phyloP scores from a whole-genome alignment of 225 moss, liverwort and hornwort species.

The Ulota crispa region DNA sequence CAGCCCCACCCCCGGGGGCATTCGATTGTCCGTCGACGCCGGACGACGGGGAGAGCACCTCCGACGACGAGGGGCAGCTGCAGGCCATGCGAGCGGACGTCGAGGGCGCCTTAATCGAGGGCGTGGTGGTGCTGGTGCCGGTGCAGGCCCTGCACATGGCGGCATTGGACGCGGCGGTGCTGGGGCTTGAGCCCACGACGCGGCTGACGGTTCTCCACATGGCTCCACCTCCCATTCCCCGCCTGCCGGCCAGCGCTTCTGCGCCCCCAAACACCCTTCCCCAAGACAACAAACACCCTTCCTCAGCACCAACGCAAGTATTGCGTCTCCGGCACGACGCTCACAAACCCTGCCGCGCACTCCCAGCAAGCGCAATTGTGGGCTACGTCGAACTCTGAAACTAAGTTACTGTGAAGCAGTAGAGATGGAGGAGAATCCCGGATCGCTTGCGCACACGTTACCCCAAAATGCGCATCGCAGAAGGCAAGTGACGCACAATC shows the following conservation, averaged over 20 bases:
- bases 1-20: constrained; percentile 4
- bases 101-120: constrained; percentile 41
- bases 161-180: constrained; percentile 57
- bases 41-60: constrained; percentile 29
- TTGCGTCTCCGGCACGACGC: constrained; percentile 25
- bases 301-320: neutral
- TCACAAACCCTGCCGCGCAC: constrained; percentile 32
- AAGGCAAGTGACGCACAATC: neutral
- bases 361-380: constrained; percentile 36
- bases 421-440: neutral
- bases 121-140: constrained; percentile 39
- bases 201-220: constrained; percentile 64
- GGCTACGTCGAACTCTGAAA: constrained; percentile 15
- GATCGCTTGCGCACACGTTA: constrained; percentile 35
- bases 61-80: constrained; percentile 37
- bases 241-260: constrained; percentile 15
- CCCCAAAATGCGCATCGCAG: constrained; percentile 1
- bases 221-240: constrained; percentile 60
- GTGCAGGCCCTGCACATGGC: constrained; percentile 60
- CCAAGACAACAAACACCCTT: neutral
- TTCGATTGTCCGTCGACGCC: neutral
- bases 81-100: constrained; percentile 53
- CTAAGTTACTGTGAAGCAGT: neutral
- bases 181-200: constrained; percentile 53
- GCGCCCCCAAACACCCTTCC: neutral